Evolutionary conservation across 306 rosid genomes (phyloP).

Genomic region (Calophaca sinica): DNA sequence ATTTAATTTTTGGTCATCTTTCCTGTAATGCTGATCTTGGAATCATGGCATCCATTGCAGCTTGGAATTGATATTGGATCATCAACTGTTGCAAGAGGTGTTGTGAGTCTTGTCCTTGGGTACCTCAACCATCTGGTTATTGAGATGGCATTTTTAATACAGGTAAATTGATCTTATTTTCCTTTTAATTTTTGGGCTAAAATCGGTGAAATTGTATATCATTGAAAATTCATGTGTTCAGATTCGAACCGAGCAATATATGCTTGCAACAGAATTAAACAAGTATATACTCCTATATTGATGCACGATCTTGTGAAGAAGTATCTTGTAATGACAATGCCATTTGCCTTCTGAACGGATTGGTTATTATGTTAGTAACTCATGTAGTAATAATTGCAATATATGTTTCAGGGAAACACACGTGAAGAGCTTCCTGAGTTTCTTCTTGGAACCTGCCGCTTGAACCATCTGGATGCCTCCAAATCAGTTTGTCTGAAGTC

Average conservation of each 20-base stretch:
- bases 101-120: conserved; percentile 92
- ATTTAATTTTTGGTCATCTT: conserved; percentile 22
- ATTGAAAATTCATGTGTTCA: conserved; percentile 19
- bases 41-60: conserved; percentile 54
- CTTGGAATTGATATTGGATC: conserved; percentile 81
- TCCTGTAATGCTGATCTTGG: conserved; percentile 32
- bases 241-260: neutral
- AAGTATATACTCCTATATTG: conserved; percentile 29
- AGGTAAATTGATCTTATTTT: conserved; percentile 59
- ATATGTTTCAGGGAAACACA: conserved; percentile 73
- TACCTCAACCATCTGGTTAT: conserved; percentile 88
- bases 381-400: conserved; percentile 24
- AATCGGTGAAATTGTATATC: conserved; percentile 10
- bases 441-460: conserved; percentile 90
- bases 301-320: conserved; percentile 12
- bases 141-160: conserved; percentile 95
- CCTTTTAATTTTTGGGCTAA: conserved; percentile 29
- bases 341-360: conserved; percentile 10
- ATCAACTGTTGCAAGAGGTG: conserved; percentile 94
- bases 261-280: neutral
- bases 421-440: conserved; percentile 92
- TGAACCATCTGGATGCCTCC: conserved; percentile 85
- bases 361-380: conserved; percentile 19
- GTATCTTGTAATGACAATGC: conserved; percentile 1
- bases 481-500: conserved; percentile 65